Evolutionary conservation across 1,284 basidiomycete genomes (phyloP), one percentile per base, ranked within the genome.

Genomic region (Bondarzewia mesenterica): DNA sequence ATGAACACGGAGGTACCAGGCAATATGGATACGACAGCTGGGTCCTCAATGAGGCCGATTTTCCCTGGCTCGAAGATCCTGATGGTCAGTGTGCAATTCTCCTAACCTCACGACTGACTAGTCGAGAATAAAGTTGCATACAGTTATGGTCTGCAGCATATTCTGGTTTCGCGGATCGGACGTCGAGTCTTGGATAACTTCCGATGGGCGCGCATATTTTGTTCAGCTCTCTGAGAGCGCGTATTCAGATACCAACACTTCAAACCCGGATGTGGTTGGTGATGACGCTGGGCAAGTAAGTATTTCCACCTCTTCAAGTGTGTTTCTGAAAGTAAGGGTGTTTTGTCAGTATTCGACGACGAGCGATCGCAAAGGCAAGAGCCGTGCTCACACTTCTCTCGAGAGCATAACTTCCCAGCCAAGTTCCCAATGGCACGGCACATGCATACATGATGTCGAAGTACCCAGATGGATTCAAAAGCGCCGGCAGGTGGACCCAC

Each of bases 131-230:
- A 22, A 15, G 29, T 39, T 38, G 23, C 47, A 32, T 45, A 12
- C 51, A 88, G 87, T 87, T 5, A 70, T 72, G 23, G 71, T 89
- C 26, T 64, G 63, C 7, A 73, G 78, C 50, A 81, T 90, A 21
- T 58, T 72, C 25, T 70, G 79, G 54, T 78, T 78, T 44, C 73
- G 76, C 42, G 59, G 69, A 5, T 75, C 77, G 27, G 78, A 77
- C 18, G 75, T 81, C 12, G 88, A 90, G 62, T 79, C 80, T 0
- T 90, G 88, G 87, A 76, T 88, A 42, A 87, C 87, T 2, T 88
- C 86, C 2, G 87, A 90, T 54, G 87, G 87, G 36, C 68, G 86
- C 54, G 85, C 75, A 14, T 90, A 90, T 59, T 77, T 89, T 52
- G 86, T 88, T 5, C 78, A 78, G 50, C 67, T 88, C 16, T 68